Base-by-base conservation (phyloP, 768 basidiomycete species). In the Calocybe cyanea region DNA sequence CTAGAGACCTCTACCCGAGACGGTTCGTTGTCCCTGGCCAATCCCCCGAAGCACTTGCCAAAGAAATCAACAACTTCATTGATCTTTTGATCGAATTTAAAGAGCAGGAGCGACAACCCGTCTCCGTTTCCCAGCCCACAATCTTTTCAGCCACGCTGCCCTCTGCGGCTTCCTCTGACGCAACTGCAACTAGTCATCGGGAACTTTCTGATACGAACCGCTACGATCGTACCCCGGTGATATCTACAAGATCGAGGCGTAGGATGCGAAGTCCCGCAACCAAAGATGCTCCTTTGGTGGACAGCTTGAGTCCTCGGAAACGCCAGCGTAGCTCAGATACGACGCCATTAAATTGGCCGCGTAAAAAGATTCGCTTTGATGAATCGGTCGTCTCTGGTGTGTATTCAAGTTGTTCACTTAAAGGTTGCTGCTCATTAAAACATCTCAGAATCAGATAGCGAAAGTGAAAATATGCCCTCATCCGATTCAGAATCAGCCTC, bases 11-110 rank as follows among this genome's bases (percentile, higher is more conserved):
- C 4, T 2, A 9, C 7, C 45, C 45, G 5, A 31, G n/a, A 21
- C 51, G 58, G 13, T 60, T 57, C 37, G 52, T 57, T 24, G 51
- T 57, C 46, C 58, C 58, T 8, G 44, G 46, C 13, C 56, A 56
- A 37, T 49, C 50, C 11, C 21, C 48, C 15, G 44, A 52, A 23
- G 46, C 46, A 14, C 47, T 60, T 31, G 34, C 46, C 21, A 30
- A n/a, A 20, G 51, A 46, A 17, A 43, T 56, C 21, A 40, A 44
- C 17, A 4, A 9, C 20, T 54, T 59, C 40, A 23, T 57, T 2
- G 38, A 33, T 25, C 23, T 54, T 25, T 19, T 53, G 13, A 52
- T 46, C 18, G 38, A 19, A 10, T 28, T 35, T 24, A 38, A 37
- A 19, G 46, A 36, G 7, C 15, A 40, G 18, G 39, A 30, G 28